phyloP scores from a whole-genome alignment of 139 green algal species.

The Gonium pectorale region DNA sequence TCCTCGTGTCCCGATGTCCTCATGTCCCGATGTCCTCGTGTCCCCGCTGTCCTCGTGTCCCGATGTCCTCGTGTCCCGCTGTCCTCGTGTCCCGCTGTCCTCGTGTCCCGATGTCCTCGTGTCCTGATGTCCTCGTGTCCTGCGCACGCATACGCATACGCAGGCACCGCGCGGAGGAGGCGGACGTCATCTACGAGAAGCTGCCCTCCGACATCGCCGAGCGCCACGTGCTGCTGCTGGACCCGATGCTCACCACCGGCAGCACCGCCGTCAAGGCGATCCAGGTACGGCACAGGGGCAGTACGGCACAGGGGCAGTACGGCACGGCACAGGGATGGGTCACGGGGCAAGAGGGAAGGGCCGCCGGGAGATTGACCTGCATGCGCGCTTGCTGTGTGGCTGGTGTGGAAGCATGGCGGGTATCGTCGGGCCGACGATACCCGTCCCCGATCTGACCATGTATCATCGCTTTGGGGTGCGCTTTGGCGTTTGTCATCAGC shows the following conservation, averaged over 20 bases:
- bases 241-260: constrained; percentile 94
- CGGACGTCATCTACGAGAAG: constrained; percentile 95
- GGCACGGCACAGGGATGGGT: not conserved
- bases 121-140: not conserved
- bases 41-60: not conserved
- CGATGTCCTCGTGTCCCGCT: not conserved
- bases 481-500: too few relatives aligned
- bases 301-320: not conserved
- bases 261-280: constrained; percentile 77
- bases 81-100: not conserved
- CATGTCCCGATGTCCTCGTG: not conserved
- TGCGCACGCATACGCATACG: too few relatives aligned
- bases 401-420: not conserved
- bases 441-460: too few relatives aligned
- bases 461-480: too few relatives aligned
- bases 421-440: too few relatives aligned
- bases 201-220: constrained; percentile 94
- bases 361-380: too few relatives aligned
- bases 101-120: constrained; percentile 3
- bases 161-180: constrained; percentile 6
- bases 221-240: constrained; percentile 94
- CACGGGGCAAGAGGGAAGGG: too few relatives aligned
- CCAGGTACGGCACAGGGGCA: constrained; percentile 52
- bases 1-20: not conserved
- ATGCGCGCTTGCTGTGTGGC: not conserved